phyloP scores from a whole-genome alignment of 805 yeast genomes.

The Candida krabiensis region DNA sequence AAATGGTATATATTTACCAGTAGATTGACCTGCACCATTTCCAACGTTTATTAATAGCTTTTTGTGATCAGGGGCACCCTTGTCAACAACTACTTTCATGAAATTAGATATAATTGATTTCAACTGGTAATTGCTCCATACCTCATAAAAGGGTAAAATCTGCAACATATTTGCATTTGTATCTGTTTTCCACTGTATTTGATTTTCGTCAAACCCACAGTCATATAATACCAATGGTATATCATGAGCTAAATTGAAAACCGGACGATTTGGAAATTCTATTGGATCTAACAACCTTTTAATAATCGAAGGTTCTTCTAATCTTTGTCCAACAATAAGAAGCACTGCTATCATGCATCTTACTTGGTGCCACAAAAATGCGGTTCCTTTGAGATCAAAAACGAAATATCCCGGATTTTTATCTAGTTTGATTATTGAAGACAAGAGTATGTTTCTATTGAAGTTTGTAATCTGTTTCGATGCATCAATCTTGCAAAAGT shows the following conservation, averaged over 20 bases:
- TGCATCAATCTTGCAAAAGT: slow-evolving; percentile 93
- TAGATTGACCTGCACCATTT: slow-evolving; percentile 73
- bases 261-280: slow-evolving; percentile 64
- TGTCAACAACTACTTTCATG: slow-evolving; percentile 39
- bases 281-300: slow-evolving; percentile 57
- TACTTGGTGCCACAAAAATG: slow-evolving; percentile 97
- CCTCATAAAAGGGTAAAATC: slow-evolving; percentile 44
- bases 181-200: slow-evolving; percentile 62
- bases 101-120: slow-evolving; percentile 54
- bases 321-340: slow-evolving; percentile 75
- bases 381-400: slow-evolving; percentile 81
- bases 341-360: slow-evolving; percentile 90
- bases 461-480: slow-evolving; percentile 87
- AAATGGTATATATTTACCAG: slow-evolving; percentile 57
- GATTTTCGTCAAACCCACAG: slow-evolving; percentile 60
- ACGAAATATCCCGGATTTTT: slow-evolving; percentile 48
- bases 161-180: slow-evolving; percentile 39
- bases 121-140: slow-evolving; percentile 56
- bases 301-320: slow-evolving; percentile 62
- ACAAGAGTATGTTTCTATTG: slow-evolving; percentile 55
- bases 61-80: neutral
- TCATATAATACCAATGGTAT: slow-evolving; percentile 84
- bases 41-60: slow-evolving; percentile 50
- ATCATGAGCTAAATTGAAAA: slow-evolving; percentile 87
- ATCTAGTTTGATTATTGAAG: slow-evolving; percentile 22